Percentiles rank a stretch among this genome's conserved stretches.
phyloP scores from a whole-genome alignment of 2,329 filamentous ascomycete species.

The Gnomoniopsis smithogilvyi region DNA sequence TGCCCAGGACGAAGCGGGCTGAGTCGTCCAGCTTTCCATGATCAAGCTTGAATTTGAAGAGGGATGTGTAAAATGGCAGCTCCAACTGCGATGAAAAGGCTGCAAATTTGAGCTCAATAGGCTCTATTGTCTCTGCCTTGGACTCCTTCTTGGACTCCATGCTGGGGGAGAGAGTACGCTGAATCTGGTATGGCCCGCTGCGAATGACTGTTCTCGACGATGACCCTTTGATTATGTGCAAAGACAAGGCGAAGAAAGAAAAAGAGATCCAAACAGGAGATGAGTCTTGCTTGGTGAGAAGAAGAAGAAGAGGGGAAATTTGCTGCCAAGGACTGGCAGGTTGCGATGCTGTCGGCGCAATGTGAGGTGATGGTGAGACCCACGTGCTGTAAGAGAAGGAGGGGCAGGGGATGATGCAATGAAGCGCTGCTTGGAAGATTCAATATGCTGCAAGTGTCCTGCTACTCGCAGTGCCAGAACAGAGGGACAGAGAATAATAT shows the following conservation, averaged over 20 bases:
- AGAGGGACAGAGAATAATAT: not conserved
- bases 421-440: not conserved
- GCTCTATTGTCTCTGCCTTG: not conserved
- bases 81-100: slow-evolving; percentile 94
- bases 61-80: slow-evolving; percentile 86
- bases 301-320: not conserved
- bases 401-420: slow-evolving; percentile 10
- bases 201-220: not conserved
- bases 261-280: not conserved
- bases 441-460: not conserved
- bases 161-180: not conserved
- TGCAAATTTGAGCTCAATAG: slow-evolving; percentile 63
- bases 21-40: slow-evolving; percentile 97
- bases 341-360: not conserved
- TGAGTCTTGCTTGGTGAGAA: no score
- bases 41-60: slow-evolving; percentile 93
- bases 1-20: slow-evolving; percentile 76
- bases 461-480: not conserved
- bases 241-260: not conserved
- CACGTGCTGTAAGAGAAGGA: not conserved
- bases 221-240: not conserved
- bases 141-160: not conserved
- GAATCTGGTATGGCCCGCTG: not conserved
- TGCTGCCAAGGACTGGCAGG: not conserved
- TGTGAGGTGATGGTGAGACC: not conserved